Evolutionary conservation across 129 eudicot genomes (phyloP).

Genomic region (Centrapalus pauciflorus): DNA sequence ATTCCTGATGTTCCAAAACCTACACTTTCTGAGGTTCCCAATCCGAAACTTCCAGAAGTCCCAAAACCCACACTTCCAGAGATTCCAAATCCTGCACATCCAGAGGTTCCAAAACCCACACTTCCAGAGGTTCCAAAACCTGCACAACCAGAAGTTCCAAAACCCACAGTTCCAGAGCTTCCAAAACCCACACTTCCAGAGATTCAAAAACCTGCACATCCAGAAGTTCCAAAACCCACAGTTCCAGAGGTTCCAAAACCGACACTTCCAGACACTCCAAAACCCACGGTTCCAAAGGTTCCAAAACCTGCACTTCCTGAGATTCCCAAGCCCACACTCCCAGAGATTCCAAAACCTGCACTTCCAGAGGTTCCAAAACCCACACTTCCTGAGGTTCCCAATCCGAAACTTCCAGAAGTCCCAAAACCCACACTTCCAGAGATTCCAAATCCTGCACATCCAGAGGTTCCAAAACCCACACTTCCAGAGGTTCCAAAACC

Average conservation of each 20-base stretch:
- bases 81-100: not conserved
- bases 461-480: no score
- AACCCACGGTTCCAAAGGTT: not conserved
- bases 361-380: conserved; percentile 10
- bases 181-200: not conserved
- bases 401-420: not conserved
- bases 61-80: not conserved
- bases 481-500: no score
- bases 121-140: not conserved
- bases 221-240: conserved; percentile 8
- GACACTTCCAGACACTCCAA: not conserved
- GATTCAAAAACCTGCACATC: not conserved
- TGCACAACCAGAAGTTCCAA: conserved; percentile 12
- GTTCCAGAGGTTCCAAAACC: conserved; percentile 11
- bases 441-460: conserved; percentile 6
- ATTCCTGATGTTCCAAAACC: conserved; percentile 25
- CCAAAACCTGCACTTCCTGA: conserved; percentile 13
- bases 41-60: not conserved
- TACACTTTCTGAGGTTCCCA: not conserved
- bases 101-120: not conserved
- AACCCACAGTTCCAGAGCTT: not conserved
- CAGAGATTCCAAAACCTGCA: not conserved
- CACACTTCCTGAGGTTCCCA: conserved; percentile 4
- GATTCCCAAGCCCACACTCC: conserved; percentile 9
- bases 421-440: conserved; percentile 6